These are phyloP conservation scores for Chlorophyllum brunneum DNA, from an alignment of 768 basidiomycete species.

Conservation along the genomic window DNA sequence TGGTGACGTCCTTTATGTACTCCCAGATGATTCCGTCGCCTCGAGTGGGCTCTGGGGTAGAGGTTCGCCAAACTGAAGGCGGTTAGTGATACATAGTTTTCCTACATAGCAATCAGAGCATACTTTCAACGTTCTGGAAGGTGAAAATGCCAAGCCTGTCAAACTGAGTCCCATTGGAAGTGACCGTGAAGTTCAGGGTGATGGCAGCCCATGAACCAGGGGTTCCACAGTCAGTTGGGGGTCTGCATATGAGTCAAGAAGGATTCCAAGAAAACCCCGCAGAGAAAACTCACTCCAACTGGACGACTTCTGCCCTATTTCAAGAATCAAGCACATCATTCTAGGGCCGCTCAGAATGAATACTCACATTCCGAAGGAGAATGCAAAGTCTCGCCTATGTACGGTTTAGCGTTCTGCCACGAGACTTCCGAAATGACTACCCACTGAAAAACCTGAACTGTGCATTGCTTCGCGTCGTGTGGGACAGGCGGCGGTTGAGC, in stretches of 20 bases:
- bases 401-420: neutral
- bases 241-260: constrained; percentile 34
- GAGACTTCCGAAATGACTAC: constrained; percentile 6
- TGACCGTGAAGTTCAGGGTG: constrained; percentile 73
- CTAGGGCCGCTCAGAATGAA: neutral
- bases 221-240: constrained; percentile 67
- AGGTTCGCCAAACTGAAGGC: constrained; percentile 68
- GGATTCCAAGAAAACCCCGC: neutral
- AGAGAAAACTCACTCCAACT: constrained; percentile 42
- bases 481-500: constrained; percentile 72
- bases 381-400: constrained; percentile 64
- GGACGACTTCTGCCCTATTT: constrained; percentile 57
- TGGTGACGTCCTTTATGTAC: constrained; percentile 70
- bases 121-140: constrained; percentile 76
- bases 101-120: constrained; percentile 19
- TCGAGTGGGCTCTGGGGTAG: constrained; percentile 69
- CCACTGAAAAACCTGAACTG: constrained; percentile 59
- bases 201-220: constrained; percentile 73
- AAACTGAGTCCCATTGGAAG: constrained; percentile 74
- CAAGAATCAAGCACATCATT: neutral
- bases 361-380: constrained; percentile 63
- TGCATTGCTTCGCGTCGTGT: constrained; percentile 54
- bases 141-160: constrained; percentile 72
- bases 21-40: constrained; percentile 78
- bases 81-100: neutral